Evolutionary conservation across 345 rosid species (phyloP).

Genomic region (Boechera divaricarpa): DNA sequence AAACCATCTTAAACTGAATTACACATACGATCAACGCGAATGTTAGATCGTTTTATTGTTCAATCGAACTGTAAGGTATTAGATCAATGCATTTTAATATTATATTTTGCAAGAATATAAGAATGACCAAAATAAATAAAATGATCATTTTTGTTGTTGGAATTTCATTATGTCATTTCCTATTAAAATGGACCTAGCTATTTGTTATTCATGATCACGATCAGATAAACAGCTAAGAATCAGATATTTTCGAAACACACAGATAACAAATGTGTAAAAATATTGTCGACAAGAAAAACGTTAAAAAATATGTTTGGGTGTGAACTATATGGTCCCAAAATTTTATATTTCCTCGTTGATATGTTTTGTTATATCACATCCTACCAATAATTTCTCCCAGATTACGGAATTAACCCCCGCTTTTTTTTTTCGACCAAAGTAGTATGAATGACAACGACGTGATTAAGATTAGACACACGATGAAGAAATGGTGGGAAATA

Average conservation of each 20-base stretch:
- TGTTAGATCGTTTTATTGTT: not conserved
- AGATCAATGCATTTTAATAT: not conserved
- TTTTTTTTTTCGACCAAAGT: slow-evolving; percentile 9
- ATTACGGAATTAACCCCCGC: slow-evolving; percentile 19
- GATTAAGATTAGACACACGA: slow-evolving; percentile 2
- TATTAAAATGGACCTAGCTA: not conserved
- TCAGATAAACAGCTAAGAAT: not conserved
- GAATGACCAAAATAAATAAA: not conserved
- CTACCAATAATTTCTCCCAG: slow-evolving; percentile 24
- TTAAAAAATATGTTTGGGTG: not conserved
- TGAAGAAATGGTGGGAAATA: slow-evolving; percentile 1
- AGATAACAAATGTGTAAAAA: not conserved
- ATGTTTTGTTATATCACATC: slow-evolving; percentile 30
- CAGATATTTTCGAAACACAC: slow-evolving; percentile 5
- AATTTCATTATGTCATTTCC: not conserved
- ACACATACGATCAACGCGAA: too few species aligned
- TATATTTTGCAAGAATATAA: not conserved
- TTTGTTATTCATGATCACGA: slow-evolving; percentile 2
- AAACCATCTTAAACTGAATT: too few species aligned
- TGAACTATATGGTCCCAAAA: too few species aligned
- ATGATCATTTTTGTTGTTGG: not conserved
- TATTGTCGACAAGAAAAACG: not conserved
- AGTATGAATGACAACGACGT: slow-evolving; percentile 19
- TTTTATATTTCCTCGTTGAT: not conserved
- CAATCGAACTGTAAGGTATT: not conserved